These are phyloP conservation scores for Babesia bigemina DNA, from an alignment of 169 alveolate genomes.

Conservation along the genomic window DNA sequence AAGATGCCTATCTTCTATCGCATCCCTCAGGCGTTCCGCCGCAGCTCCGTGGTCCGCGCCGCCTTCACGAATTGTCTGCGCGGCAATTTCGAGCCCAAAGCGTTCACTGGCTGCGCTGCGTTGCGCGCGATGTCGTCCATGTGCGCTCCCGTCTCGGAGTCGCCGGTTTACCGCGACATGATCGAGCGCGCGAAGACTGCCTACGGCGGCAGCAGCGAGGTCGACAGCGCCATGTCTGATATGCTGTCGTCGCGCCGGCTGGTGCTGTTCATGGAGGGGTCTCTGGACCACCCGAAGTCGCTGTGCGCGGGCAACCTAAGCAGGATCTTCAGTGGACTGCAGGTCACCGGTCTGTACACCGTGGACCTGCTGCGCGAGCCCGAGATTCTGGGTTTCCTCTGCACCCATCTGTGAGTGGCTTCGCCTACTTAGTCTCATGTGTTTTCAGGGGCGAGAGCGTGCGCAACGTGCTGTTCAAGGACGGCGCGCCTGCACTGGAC, in stretches of 20 bases:
- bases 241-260: conserved; percentile 27
- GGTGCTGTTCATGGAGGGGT: conserved; percentile 67
- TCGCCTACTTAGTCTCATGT: not conserved
- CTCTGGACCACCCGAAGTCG: conserved; percentile 64
- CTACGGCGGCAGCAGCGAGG: conserved; percentile 38
- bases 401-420: conserved; percentile 52
- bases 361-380: conserved; percentile 58
- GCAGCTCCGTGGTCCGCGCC: not conserved
- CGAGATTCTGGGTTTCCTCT: conserved; percentile 55
- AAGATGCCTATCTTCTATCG: conserved; percentile 14
- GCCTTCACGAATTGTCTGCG: not conserved
- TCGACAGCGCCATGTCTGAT: conserved; percentile 55
- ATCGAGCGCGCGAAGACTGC: conserved; percentile 38
- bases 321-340: conserved; percentile 54
- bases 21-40: conserved; percentile 5
- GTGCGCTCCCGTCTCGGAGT: conserved; percentile 27
- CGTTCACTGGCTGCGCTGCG: no score
- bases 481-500: conserved; percentile 48
- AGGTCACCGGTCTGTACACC: conserved; percentile 46
- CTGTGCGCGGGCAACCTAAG: conserved; percentile 62
- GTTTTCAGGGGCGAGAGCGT: conserved; percentile 43
- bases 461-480: conserved; percentile 52
- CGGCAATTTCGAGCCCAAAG: not conserved
- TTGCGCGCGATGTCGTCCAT: conserved; percentile 8
- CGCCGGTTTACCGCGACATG: conserved; percentile 11